phyloP scores from a whole-genome alignment of 1,284 basidiomycete genomes.

The Leccinum huronense region DNA sequence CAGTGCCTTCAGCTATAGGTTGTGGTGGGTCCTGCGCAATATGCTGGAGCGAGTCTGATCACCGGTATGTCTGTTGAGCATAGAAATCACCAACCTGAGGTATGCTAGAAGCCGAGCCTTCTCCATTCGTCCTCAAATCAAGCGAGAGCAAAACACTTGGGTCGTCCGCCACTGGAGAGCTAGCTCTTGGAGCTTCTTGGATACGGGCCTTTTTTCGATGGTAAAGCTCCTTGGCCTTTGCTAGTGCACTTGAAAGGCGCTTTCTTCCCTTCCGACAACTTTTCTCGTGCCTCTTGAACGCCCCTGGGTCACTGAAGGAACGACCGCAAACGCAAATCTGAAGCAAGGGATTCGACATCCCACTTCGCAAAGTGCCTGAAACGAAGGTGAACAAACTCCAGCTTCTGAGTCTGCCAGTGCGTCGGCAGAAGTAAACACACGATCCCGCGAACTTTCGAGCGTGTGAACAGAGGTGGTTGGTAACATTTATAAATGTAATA shows the following conservation, averaged over 20 bases:
- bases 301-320: slow-evolving; percentile 1
- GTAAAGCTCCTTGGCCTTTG: slow-evolving; percentile 1
- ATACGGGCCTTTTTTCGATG: not conserved
- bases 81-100: not conserved
- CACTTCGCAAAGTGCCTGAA: too few relatives aligned
- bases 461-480: too few relatives aligned
- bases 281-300: slow-evolving; percentile 2
- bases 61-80: not conserved
- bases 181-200: not conserved
- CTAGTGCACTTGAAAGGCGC: not conserved
- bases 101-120: not conserved
- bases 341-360: not conserved
- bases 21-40: not conserved
- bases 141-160: not conserved
- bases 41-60: not conserved
- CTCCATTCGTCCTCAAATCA: not conserved
- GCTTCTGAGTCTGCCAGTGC: too few relatives aligned
- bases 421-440: too few relatives aligned
- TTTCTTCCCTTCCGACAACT: not conserved
- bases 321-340: not conserved
- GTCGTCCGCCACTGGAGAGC: not conserved
- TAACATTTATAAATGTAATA: too few relatives aligned
- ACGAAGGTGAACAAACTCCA: too few relatives aligned
- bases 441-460: too few relatives aligned
- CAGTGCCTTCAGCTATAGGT: not conserved